Base-by-base conservation (phyloP, 1,284 basidiomycete genomes). In the Ceratobasidium sp. region DNA sequence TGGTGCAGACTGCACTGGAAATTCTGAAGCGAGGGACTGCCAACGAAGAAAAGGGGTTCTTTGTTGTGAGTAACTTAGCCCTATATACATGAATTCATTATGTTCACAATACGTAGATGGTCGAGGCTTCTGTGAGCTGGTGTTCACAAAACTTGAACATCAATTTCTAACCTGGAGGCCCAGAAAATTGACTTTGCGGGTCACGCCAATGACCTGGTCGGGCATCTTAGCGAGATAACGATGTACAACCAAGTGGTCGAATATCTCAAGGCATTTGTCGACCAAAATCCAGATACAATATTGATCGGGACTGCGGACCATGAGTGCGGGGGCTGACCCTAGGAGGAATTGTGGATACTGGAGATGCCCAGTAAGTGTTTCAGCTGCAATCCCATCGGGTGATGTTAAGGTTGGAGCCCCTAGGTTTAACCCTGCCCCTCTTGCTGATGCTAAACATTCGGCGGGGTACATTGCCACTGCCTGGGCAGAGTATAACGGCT, bases 201-300 rank as follows among this genome's bases (percentile, higher is more conserved):
- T 2, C 83, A 84, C 80, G 82, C 81, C 77, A 84, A 84, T 77
- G 83, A 84, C 66, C 82, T 82, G 18, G 79, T 82, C 46, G 83
- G 81, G 8, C 82, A 83, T 75, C 69, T 83, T n/a, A 80, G 83
- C 78, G 83, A 84, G 33, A 66, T 66, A 38, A 57, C 35, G 23
- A 68, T 73, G 52, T 76, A 78, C 54, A 80, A 83, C 74, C 82
- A 83, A 59, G 83, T 83, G 68, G 74, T 83, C 3, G 82, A 81
- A 3, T 83, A 82, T 78, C 74, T 82, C 71, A 79, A 82, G 64
- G 78, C 80, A 74, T 83, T 60, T 48, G 62, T 78, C 78, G 83
- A 81, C 82, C 14, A 79, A 79, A 77, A 79, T 55, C 67, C 81
- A 78, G 79, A 81, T 74, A 81, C 81, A 3, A 73, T 83, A 16